Percentiles rank a stretch among this genome's conserved stretches.
These are phyloP conservation scores for Lumnitzera racemosa DNA, from an alignment of 345 rosid species.

Conservation along the genomic window DNA sequence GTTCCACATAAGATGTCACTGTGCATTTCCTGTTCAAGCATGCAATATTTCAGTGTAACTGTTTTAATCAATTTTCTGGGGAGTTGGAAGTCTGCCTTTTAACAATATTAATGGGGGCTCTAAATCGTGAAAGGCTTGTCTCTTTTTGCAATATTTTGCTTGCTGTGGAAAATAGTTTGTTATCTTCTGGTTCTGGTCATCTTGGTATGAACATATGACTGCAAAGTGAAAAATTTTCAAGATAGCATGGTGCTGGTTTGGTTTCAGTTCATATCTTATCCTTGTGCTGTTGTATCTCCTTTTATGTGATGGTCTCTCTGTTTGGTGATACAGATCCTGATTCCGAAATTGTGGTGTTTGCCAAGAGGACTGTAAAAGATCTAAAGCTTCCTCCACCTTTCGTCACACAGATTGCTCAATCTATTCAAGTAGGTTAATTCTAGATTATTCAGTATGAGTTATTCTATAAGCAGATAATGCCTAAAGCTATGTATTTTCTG, in stretches of 20 bases:
- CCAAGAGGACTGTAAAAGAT: conserved; percentile 85
- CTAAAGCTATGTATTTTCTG: background rate
- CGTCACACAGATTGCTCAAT: conserved; percentile 72
- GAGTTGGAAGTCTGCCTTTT: too few relatives aligned
- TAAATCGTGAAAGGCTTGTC: too few relatives aligned
- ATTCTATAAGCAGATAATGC: background rate
- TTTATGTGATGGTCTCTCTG: background rate
- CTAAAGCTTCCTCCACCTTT: conserved; percentile 86
- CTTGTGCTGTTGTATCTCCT: background rate
- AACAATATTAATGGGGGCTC: too few relatives aligned
- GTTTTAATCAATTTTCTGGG: too few relatives aligned
- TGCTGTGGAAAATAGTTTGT: too few relatives aligned
- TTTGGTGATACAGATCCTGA: conserved; percentile 52
- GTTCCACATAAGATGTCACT: too few relatives aligned
- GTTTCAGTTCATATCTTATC: background rate
- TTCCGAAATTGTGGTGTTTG: conserved; percentile 74
- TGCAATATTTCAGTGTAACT: too few relatives aligned
- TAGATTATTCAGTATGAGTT: background rate
- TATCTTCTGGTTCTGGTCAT: too few relatives aligned
- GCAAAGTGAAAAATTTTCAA: too few relatives aligned
- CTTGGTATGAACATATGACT: too few relatives aligned
- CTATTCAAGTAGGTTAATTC: conserved; percentile 60
- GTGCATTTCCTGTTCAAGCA: too few relatives aligned
- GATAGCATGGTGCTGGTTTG: background rate
- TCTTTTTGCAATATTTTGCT: too few relatives aligned